Evolutionary conservation across 2,329 filamentous ascomycete genomes (phyloP).

Genomic region (Dactylella cylindrospora): DNA sequence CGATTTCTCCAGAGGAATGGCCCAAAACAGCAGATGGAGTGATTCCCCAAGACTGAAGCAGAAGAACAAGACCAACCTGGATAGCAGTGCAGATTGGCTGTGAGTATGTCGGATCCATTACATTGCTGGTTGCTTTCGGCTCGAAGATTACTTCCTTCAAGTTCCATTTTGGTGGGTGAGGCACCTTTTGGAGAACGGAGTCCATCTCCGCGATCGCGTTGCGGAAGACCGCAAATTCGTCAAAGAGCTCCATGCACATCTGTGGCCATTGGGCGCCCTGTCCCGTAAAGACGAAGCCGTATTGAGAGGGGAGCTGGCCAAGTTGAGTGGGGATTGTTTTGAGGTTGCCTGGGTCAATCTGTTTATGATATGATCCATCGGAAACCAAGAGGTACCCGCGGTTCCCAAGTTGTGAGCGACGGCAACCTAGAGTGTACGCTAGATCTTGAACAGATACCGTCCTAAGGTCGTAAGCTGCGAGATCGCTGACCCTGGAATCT

Average conservation of each 20-base stretch:
- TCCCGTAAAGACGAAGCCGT: conserved; percentile 53
- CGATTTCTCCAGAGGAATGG: conserved; percentile 56
- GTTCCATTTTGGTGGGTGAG: conserved; percentile 46
- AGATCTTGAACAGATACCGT: conserved; percentile 3
- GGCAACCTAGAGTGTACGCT: conserved; percentile 6
- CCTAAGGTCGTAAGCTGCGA: conserved; percentile 2
- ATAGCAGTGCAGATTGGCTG: conserved; percentile 61
- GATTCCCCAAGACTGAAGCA: conserved; percentile 51
- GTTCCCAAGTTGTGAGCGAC: conserved; percentile 10
- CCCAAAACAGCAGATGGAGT: conserved; percentile 52
- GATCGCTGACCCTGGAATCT: neutral
- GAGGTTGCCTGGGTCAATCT: neutral
- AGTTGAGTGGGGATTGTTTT: neutral
- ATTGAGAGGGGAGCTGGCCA: neutral
- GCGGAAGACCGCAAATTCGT: conserved; percentile 7
- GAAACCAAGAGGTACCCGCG: conserved; percentile 16
- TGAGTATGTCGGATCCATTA: conserved; percentile 53
- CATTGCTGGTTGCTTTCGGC: neutral
- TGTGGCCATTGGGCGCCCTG: conserved; percentile 56
- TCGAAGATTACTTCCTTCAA: neutral
- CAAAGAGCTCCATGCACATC: conserved; percentile 53
- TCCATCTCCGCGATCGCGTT: conserved; percentile 12
- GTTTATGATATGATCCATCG: neutral
- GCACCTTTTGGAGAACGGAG: conserved; percentile 5
- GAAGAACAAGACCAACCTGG: conserved; percentile 57